Evolutionary conservation across 2,329 filamentous ascomycete genomes (phyloP).

Genomic region (Pyrenochaeta sp.): DNA sequence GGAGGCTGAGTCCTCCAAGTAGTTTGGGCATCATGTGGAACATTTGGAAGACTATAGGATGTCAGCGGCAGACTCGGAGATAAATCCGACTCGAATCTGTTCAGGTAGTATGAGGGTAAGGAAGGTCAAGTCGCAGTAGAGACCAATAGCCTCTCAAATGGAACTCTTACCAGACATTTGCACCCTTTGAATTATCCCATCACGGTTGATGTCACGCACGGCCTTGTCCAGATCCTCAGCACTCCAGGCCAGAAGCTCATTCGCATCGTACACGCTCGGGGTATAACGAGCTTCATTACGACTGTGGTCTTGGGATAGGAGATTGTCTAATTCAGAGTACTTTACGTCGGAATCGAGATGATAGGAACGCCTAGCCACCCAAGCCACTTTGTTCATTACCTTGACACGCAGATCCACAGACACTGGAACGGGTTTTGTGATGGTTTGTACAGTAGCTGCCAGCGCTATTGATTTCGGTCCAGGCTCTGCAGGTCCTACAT

Average conservation of each 20-base stretch:
- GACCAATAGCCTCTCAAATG: no score
- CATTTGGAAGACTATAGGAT: constrained; percentile 66
- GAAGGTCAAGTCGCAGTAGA: not conserved
- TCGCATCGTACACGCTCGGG: constrained; percentile 61
- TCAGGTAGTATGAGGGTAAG: not conserved
- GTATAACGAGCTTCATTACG: constrained; percentile 67
- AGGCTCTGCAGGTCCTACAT: not conserved
- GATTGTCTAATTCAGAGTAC: constrained; percentile 70
- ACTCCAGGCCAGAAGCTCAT: constrained; percentile 56
- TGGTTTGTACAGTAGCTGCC: not conserved
- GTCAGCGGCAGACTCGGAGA: constrained; percentile 9
- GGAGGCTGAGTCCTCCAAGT: constrained; percentile 50
- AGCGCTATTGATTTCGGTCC: not conserved
- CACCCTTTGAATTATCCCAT: constrained; percentile 39
- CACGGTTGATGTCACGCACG: constrained; percentile 26
- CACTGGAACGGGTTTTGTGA: constrained; percentile 8
- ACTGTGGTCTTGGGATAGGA: constrained; percentile 67
- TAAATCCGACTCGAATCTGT: not conserved
- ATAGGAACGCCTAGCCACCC: constrained; percentile 66
- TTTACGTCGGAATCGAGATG: constrained; percentile 60
- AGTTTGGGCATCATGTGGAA: constrained; percentile 64
- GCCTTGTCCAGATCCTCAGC: constrained; percentile 35
- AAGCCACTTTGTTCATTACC: constrained; percentile 59
- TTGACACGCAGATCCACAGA: constrained; percentile 28
- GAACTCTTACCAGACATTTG: constrained; percentile 46